Evolutionary conservation across 2,329 filamentous ascomycete species (phyloP).

Genomic region (Fusarium goolgardi): DNA sequence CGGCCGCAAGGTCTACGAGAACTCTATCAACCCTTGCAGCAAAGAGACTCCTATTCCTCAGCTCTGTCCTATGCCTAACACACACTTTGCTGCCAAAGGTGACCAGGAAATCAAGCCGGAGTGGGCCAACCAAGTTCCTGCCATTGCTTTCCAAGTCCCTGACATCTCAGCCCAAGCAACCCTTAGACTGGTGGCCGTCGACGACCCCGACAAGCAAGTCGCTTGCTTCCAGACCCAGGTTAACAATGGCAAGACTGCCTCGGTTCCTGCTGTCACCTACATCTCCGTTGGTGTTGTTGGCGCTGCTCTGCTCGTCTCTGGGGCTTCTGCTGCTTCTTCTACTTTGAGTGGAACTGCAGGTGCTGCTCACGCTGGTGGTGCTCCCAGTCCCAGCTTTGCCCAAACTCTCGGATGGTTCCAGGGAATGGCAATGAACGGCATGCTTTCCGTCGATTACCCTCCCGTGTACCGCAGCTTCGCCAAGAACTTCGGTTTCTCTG

Average conservation of each 20-base stretch:
- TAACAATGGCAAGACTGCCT: slow-evolving; percentile 86
- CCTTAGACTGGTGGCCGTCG: slow-evolving; percentile 74
- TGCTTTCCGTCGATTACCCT: slow-evolving; percentile 92
- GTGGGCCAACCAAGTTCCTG: slow-evolving; percentile 80
- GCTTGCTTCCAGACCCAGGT: slow-evolving; percentile 87
- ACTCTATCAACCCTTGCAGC: slow-evolving; percentile 86
- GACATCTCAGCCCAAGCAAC: slow-evolving; percentile 90
- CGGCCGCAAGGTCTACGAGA: slow-evolving; percentile 81
- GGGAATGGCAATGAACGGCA: slow-evolving; percentile 92
- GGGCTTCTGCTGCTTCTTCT: slow-evolving; percentile 74
- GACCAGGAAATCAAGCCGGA: slow-evolving; percentile 75
- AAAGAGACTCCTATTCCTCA: slow-evolving; percentile 72
- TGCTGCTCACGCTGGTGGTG: slow-evolving; percentile 66
- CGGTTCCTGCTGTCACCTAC: slow-evolving; percentile 81
- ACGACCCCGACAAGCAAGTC: slow-evolving; percentile 67
- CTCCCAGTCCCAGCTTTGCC: slow-evolving; percentile 83
- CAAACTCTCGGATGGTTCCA: slow-evolving; percentile 93
- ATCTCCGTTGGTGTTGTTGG: slow-evolving; percentile 86
- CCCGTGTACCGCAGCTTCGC: slow-evolving; percentile 88
- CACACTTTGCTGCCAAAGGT: slow-evolving; percentile 79
- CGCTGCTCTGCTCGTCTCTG: slow-evolving; percentile 80
- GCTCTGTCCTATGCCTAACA: slow-evolving; percentile 86
- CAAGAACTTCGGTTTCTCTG: slow-evolving; percentile 94
- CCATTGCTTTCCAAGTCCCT: slow-evolving; percentile 89
- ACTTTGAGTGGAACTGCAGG: slow-evolving; percentile 65